Conservation (phyloP, 2,329 filamentous ascomycete species). For the Endocalyx cinctus region DNA sequence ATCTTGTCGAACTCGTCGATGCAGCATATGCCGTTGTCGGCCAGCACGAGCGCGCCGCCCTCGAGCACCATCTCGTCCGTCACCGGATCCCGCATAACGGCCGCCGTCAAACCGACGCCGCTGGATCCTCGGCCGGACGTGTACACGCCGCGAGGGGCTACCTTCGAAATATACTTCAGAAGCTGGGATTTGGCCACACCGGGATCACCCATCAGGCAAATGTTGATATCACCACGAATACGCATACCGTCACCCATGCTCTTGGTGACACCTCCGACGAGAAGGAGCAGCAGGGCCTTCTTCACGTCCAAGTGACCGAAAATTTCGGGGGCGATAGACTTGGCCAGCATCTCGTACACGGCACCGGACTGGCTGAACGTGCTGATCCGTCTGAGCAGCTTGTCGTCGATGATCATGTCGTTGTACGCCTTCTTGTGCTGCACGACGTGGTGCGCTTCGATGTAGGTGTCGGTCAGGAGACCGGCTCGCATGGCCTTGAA, state of each 20-base stretch:
- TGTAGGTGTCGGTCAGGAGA: constrained; percentile 92
- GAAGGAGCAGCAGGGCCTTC: constrained; percentile 89
- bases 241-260: constrained; percentile 98
- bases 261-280: constrained; percentile 95
- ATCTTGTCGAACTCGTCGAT: constrained; percentile 90
- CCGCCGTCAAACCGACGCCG: constrained; percentile 76
- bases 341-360: constrained; percentile 91
- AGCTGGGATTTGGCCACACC: constrained; percentile 99
- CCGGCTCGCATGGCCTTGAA: constrained; percentile 96
- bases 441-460: constrained; percentile 87
- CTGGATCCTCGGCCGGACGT: constrained; percentile 77
- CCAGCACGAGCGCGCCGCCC: constrained; percentile 72
- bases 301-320: constrained; percentile 96
- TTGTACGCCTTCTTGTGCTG: constrained; percentile 99
- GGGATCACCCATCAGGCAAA: constrained; percentile 98
- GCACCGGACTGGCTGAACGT: constrained; percentile 80
- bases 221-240: constrained; percentile 97
- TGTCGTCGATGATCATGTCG: constrained; percentile 78
- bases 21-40: constrained; percentile 80
- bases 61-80: constrained; percentile 83
- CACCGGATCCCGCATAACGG: constrained; percentile 78
- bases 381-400: constrained; percentile 77
- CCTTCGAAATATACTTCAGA: constrained; percentile 97
- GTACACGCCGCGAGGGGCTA: constrained; percentile 87
- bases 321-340: constrained; percentile 96